Base-by-base conservation (phyloP, 768 basidiomycete genomes). In the Suillus ampliporus region DNA sequence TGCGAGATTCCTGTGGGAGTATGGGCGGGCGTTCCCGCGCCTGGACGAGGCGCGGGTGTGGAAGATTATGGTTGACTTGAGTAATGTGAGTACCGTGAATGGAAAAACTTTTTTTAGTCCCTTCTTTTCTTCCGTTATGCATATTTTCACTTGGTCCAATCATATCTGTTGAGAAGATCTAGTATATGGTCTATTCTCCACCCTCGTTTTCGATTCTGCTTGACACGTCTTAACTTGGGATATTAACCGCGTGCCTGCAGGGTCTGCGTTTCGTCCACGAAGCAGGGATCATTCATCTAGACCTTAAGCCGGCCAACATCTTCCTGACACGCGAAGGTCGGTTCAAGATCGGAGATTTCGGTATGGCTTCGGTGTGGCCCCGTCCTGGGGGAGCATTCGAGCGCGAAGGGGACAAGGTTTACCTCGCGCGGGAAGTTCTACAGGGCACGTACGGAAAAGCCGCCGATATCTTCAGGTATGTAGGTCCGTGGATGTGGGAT, bases 301-400 rank as follows among this genome's bases (percentile, higher is more conserved):
- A 99, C 78, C 78, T 99, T 66, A 99, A 99, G 79, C 97, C 97
- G 14, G 94, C 94, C 47, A 99, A 99, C 74, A 89, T 99, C 57
- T 95, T 99, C 72, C 83, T 99, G 69, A 95, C 93, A 11, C 82
- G 82, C 9, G 85, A 89, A 47, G 97, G 97, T 2, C 85, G 90
- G 50, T 90, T 99, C 79, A 95, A 94, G 80, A 95, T 99, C 74
- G 97, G 97, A 9, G 97, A 99, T 75, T 98, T 99, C 79, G 97
- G 97, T 10, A 95, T 99, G 89, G 96, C 97, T n/a, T 93, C 94
- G 7, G 69, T 94, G 58, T 96, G 94, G 91, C 94, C 95, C 1
- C 81, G 95, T 43, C 54, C 68, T 8, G 67, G 74, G 4, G 80
- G 79, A 15, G 74, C 76, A n/a, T 95, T 98, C 73, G 97, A 99